Percentiles rank a stretch among this genome's conserved stretches.
Evolutionary conservation across 2,329 filamentous ascomycete species (phyloP).

Genomic region (Albophoma yamanashiensis): DNA sequence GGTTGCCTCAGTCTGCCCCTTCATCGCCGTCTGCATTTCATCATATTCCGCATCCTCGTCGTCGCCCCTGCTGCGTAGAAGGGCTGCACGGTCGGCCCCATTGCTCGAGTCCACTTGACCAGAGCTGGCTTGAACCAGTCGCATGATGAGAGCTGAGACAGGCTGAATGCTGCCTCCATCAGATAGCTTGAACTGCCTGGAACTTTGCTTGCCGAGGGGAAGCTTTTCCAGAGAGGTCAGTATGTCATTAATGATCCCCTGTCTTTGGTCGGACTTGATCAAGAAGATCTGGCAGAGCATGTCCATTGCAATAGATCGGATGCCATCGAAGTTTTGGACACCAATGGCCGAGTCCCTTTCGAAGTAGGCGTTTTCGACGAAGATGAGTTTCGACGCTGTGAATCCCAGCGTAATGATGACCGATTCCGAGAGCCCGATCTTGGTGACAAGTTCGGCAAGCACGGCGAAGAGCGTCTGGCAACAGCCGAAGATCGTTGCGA

Average conservation of each 20-base stretch:
- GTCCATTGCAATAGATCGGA: slow-evolving; percentile 93
- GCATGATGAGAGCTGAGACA: slow-evolving; percentile 89
- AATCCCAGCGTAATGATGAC: slow-evolving; percentile 78
- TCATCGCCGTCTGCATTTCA: slow-evolving; percentile 15
- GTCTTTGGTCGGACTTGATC: slow-evolving; percentile 70
- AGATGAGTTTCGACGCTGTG: slow-evolving; percentile 72
- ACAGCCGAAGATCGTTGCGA: slow-evolving; percentile 57
- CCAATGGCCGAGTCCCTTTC: slow-evolving; percentile 86
- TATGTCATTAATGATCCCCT: slow-evolving; percentile 82
- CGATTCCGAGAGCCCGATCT: slow-evolving; percentile 75
- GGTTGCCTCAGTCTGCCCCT: slow-evolving; percentile 21
- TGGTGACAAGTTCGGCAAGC: slow-evolving; percentile 67
- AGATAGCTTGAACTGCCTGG: slow-evolving; percentile 80
- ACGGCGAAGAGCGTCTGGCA: slow-evolving; percentile 66
- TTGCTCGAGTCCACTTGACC: slow-evolving; percentile 43
- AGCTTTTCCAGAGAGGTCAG: slow-evolving; percentile 85
- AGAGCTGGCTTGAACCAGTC: slow-evolving; percentile 86
- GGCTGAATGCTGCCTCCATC: slow-evolving; percentile 87
- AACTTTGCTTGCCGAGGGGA: slow-evolving; percentile 84
- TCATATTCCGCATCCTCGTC: slow-evolving; percentile 28
- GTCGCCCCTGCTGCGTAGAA: slow-evolving; percentile 30
- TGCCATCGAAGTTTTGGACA: slow-evolving; percentile 74
- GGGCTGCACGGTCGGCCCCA: slow-evolving; percentile 17
- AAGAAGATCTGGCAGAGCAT: slow-evolving; percentile 86
- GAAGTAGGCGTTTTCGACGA: slow-evolving; percentile 81